A percentile compares a stretch with the other conserved stretches of the same genome.
These are phyloP conservation scores for Fusarium scirpi DNA, from an alignment of 2,329 filamentous ascomycete genomes.

Conservation along the genomic window DNA sequence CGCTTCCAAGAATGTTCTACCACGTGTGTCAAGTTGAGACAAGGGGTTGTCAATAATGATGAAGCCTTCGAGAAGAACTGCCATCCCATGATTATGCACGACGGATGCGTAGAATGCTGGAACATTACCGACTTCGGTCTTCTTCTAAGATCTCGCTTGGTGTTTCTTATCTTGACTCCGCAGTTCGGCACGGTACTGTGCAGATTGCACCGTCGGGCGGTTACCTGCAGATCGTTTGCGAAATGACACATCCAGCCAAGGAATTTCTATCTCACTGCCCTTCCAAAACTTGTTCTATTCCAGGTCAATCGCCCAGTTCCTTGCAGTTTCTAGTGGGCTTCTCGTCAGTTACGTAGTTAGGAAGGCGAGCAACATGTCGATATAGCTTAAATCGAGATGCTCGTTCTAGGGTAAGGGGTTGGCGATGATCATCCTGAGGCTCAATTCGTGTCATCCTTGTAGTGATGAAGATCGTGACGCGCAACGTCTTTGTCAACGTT, in stretches of 20 bases:
- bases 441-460: neutral
- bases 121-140: constrained; percentile 7
- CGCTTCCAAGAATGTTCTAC: constrained; percentile 4
- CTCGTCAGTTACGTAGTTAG: constrained; percentile 11
- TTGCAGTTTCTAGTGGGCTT: constrained; percentile 19
- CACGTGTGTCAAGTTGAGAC: neutral
- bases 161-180: constrained; percentile 2
- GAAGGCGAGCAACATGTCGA: constrained; percentile 11
- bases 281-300: constrained; percentile 7
- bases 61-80: constrained; percentile 16
- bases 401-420: constrained; percentile 6
- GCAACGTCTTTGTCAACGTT: neutral
- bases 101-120: neutral
- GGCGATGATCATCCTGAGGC: neutral
- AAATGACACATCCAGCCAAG: neutral
- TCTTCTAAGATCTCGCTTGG: neutral
- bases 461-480: neutral
- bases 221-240: constrained; percentile 1
- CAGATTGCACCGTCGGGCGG: neutral
- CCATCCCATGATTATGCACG: constrained; percentile 5
- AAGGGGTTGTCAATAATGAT: neutral
- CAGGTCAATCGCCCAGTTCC: neutral
- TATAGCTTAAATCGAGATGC: neutral
- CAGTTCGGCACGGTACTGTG: neutral
- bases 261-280: neutral